Conservation (phyloP, 345 rosid genomes). For the Eucalyptus marginata region DNA sequence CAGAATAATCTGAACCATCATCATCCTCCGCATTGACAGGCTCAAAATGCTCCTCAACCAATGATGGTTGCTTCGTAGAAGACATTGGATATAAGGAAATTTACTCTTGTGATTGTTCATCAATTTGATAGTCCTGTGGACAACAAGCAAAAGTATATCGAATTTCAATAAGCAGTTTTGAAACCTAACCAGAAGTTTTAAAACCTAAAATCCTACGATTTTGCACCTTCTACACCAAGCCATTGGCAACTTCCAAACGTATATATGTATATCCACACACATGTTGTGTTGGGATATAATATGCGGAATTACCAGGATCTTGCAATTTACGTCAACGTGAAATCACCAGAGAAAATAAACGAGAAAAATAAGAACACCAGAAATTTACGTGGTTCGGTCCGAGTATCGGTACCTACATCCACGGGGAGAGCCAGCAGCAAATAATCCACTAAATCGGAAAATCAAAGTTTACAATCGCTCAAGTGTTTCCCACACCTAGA, state of each 20-base stretch:
- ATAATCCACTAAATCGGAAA: too few relatives aligned
- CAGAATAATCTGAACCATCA: constrained; percentile 39
- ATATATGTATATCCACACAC: not conserved
- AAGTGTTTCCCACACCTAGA: too few relatives aligned
- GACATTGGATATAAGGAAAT: constrained; percentile 67
- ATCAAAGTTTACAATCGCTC: too few relatives aligned
- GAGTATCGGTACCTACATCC: too few relatives aligned
- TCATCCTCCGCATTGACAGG: constrained; percentile 50
- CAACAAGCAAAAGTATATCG: not conserved
- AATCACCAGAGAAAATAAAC: too few relatives aligned
- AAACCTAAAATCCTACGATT: not conserved
- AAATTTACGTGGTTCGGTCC: too few relatives aligned
- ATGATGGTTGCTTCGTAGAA: constrained; percentile 42
- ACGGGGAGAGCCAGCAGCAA: too few relatives aligned
- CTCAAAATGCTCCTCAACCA: constrained; percentile 82
- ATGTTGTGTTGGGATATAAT: too few relatives aligned
- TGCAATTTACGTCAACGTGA: too few relatives aligned
- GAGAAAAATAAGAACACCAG: too few relatives aligned
- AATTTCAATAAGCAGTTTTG: not conserved
- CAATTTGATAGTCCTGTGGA: constrained; percentile 71
- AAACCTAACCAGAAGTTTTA: not conserved
- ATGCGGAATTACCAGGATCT: too few relatives aligned
- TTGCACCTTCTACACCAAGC: not conserved
- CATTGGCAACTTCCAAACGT: not conserved
- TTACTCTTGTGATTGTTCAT: constrained; percentile 52